Evolutionary conservation across 1,139 yeast species (phyloP), one percentile per base, ranked within the genome.

Genomic region (Hemisphaericaspora xylanilytica): DNA sequence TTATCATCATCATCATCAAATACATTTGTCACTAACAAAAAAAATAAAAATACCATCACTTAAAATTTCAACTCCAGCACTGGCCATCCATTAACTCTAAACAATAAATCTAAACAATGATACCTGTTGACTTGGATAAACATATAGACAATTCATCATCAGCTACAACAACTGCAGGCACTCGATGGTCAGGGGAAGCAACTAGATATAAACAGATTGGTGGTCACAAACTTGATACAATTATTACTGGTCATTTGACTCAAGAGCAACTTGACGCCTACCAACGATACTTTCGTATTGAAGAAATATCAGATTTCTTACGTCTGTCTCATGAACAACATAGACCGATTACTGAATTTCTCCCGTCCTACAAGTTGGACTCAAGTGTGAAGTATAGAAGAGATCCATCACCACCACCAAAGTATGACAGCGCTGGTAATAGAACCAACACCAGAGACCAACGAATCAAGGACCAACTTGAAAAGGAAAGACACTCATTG

Each of bases 321-420:
- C 55, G 73, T 34, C 67, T 78, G 1, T 68, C 80, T n/a, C 77
- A 76, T 46, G 68, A 85, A 29, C 67, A 75, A 18, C 68, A 71
- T 16, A 67, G 70, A 33, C 79, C 76, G 33, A 54, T 67, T 18
- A 61, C 66, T 15, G 55, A 57, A 13, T 47, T 65, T 6, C 50
- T 71, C 30, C 75, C 76, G 2, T 67, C 73, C 5, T 63, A 66
- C 4, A 50, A 58, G 28, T 43, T 48, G 12, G 46, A 42, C 1
- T 41, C 46, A 6, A 51, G 55, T 36, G 61, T 72, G 4, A 55
- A 58, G 30, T 62, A 61, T 43, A 48, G 57, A 49, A 59, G 89
- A 47, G 88, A 94, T 1, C 90, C 92, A 0, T 86, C 96, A 4
- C 97, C 98, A 0, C 92, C 97, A 5, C 98, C 98, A 1, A 79